These are phyloP conservation scores for Camellia lanceoleosa DNA, from an alignment of 148 eudicot genomes.

Conservation along the genomic window DNA sequence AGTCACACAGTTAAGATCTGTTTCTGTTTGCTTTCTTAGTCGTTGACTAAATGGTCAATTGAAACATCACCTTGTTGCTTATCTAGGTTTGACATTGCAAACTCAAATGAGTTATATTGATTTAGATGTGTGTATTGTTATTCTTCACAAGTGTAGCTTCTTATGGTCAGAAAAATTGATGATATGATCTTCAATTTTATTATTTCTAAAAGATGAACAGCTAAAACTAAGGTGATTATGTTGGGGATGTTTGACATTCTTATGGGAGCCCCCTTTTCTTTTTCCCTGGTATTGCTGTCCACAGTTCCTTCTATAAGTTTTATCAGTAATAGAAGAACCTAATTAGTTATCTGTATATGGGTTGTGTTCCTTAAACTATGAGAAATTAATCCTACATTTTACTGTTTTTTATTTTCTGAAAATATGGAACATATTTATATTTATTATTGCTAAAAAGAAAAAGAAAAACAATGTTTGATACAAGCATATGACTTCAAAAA, in stretches of 20 bases:
- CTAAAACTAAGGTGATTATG: not conserved
- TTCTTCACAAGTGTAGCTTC: constrained; percentile 1
- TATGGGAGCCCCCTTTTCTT: not conserved
- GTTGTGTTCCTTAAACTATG: not conserved
- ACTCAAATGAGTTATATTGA: too few relatives aligned
- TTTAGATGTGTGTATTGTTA: too few relatives aligned
- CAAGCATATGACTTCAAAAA: too few relatives aligned
- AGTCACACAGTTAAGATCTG: not conserved
- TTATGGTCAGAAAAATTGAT: not conserved
- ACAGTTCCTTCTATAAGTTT: not conserved
- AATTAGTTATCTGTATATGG: not conserved
- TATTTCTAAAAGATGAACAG: not conserved
- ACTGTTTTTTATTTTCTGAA: too few relatives aligned
- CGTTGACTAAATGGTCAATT: too few relatives aligned
- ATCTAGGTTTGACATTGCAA: too few relatives aligned
- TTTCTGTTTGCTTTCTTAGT: not conserved
- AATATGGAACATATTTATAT: too few relatives aligned
- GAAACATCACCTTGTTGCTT: too few relatives aligned
- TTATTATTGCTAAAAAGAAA: too few relatives aligned
- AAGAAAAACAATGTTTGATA: too few relatives aligned
- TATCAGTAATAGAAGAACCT: not conserved
- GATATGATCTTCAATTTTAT: not conserved
- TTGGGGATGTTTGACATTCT: not conserved
- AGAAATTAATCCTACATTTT: not conserved
- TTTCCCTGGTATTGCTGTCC: not conserved